Base-by-base conservation (phyloP, 164 flowering plant species). In the Umbilicus rupestris region DNA sequence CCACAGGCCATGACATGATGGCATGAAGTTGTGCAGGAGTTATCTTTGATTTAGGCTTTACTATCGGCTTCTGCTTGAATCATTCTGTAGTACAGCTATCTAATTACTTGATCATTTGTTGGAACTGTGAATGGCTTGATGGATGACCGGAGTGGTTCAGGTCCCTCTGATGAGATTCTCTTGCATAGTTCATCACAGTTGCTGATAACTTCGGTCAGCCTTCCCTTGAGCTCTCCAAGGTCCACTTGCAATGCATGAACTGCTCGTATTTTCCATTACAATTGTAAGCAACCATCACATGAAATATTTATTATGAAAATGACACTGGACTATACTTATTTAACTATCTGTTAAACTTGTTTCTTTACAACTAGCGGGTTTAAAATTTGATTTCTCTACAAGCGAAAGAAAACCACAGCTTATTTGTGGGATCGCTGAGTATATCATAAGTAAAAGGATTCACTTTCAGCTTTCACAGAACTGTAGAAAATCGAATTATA, bases 211-310 rank as follows among this genome's bases (percentile, higher is more conserved):
- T 90, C 97, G 2, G 92, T 92, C 67, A 92, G 72, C 71, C 97
- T 85, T 55, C 99, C 98, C 77, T 95, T 95, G 70, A 92, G 83
- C 74, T 90, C 97, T 52, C 98, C 99, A 59, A 90, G 80, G 72
- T 95, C 98, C 65, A 95, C 96, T 71, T 95, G 88, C 83, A 95
- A 77, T 64, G 82, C 73, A 70, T 88, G 90, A 71, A 92, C 97
- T 92, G 83, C 80, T 80, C 64, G 63, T 55, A 28, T 28, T 55
- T 55, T 55, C 60, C 60, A 62, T 70, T 64, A 62, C 3, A 16
- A 9, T 3, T 1, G 58, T 8, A 24, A 8, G 58, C 58, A 52
- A 52, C 24, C 11, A 22, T 29, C 7, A 22, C 31, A 24, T 52
- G 12, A 7, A n/a, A 14, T 50, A 20, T 52, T 52, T 52, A 24